A percentile compares a stretch with the other conserved stretches of the same genome.
Conservation (phyloP, 2,329 filamentous ascomycete genomes). For the Fusarium algeriense region DNA sequence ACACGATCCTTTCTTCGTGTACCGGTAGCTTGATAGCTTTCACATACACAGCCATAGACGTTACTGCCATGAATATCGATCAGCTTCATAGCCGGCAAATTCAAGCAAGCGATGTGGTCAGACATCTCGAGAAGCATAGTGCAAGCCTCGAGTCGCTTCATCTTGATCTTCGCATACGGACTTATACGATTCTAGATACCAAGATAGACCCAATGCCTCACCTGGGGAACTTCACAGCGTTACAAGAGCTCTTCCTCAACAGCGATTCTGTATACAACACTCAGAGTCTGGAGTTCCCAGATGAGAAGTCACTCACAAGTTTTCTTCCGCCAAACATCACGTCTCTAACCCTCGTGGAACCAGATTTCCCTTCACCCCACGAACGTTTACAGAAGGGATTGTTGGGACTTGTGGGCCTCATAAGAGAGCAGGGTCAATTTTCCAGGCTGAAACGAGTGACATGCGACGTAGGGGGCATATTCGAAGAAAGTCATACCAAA, state of each 20-base stretch:
- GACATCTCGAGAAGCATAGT: constrained; percentile 8
- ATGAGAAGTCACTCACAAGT: constrained; percentile 8
- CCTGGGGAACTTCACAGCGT: constrained; percentile 13
- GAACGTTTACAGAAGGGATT: constrained; percentile 4
- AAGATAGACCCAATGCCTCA: constrained; percentile 1
- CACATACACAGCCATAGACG: constrained; percentile 17
- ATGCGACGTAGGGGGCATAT: background rate
- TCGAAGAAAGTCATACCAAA: background rate
- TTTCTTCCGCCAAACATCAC: constrained; percentile 5
- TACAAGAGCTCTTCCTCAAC: constrained; percentile 24
- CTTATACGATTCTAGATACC: background rate
- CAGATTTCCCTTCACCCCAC: background rate
- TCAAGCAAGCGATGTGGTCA: constrained; percentile 8
- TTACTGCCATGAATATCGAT: background rate
- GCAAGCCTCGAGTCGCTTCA: constrained; percentile 19
- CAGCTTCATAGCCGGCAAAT: constrained; percentile 1
- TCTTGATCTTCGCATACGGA: constrained; percentile 20
- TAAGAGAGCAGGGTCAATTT: background rate
- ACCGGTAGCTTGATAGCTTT: constrained; percentile 13
- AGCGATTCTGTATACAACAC: constrained; percentile 8
- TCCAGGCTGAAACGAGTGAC: constrained; percentile 7
- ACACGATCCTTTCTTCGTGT: constrained; percentile 3
- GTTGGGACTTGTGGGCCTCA: constrained; percentile 3
- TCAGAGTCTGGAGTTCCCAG: background rate
- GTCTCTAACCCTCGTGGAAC: constrained; percentile 15